Evolutionary conservation across 2,329 filamentous ascomycete genomes (phyloP).

Genomic region (Neocucurbitaria cava): DNA sequence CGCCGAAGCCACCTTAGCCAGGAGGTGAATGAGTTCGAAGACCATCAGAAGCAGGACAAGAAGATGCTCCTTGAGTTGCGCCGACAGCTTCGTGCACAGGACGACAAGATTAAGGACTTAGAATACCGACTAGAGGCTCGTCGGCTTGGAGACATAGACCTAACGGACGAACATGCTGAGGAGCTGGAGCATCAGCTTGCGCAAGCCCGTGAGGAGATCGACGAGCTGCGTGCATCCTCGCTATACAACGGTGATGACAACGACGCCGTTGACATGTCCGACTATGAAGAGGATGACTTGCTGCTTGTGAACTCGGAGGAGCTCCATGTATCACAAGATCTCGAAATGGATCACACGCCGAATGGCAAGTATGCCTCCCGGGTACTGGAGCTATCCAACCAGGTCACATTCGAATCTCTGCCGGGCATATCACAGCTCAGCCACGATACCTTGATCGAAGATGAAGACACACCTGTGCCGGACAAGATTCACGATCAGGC

Average conservation of each 20-base stretch:
- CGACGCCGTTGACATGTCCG: conserved; percentile 29
- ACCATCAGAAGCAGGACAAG: conserved; percentile 46
- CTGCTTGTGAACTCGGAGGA: conserved; percentile 45
- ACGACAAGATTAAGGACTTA: conserved; percentile 46
- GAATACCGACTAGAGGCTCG: conserved; percentile 46
- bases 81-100: conserved; percentile 46
- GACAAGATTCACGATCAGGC: conserved; percentile 47
- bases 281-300: conserved; percentile 41
- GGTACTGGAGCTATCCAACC: conserved; percentile 35
- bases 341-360: conserved; percentile 33
- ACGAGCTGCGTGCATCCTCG: conserved; percentile 42
- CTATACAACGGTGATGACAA: conserved; percentile 38
- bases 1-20: conserved; percentile 51
- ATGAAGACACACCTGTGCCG: conserved; percentile 24
- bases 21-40: conserved; percentile 49
- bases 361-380: conserved; percentile 39
- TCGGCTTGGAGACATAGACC: conserved; percentile 48
- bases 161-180: conserved; percentile 44
- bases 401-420: conserved; percentile 39
- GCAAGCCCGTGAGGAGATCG: conserved; percentile 44
- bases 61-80: conserved; percentile 48
- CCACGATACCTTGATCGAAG: conserved; percentile 33
- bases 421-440: conserved; percentile 31
- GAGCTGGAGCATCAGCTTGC: conserved; percentile 45
- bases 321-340: conserved; percentile 37